Conservation (phyloP, 2,329 filamentous ascomycete species). For the Cryphonectria nitschkei region DNA sequence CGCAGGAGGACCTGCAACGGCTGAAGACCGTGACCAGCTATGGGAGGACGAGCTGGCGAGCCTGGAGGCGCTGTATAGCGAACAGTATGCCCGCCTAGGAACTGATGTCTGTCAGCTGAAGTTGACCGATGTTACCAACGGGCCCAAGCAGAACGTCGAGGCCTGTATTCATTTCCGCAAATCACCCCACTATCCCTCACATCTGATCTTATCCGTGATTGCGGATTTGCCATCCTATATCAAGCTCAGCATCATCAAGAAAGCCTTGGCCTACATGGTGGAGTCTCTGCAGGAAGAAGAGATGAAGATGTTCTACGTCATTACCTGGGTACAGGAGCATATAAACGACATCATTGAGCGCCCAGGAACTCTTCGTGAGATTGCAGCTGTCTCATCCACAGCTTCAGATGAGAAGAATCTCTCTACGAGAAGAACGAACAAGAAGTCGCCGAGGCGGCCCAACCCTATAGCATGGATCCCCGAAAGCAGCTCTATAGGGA, state of each 20-base stretch:
- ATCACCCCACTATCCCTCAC: conserved; percentile 73
- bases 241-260: conserved; percentile 82
- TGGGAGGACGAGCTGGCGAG: conserved; percentile 89
- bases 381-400: conserved; percentile 76
- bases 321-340: conserved; percentile 90
- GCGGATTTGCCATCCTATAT: conserved; percentile 86
- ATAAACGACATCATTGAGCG: conserved; percentile 81
- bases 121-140: conserved; percentile 60
- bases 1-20: conserved; percentile 34
- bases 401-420: conserved; percentile 56
- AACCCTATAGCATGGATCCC: conserved; percentile 67
- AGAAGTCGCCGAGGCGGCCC: conserved; percentile 50
- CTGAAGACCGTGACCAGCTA: conserved; percentile 54
- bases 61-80: conserved; percentile 83
- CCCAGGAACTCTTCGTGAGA: conserved; percentile 82
- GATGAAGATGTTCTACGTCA: conserved; percentile 84
- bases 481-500: conserved; percentile 62
- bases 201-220: conserved; percentile 70
- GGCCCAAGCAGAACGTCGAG: conserved; percentile 53
- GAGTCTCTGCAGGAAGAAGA: conserved; percentile 77
- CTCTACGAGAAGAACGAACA: conserved; percentile 35
- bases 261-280: conserved; percentile 72
- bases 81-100: conserved; percentile 66
- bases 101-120: conserved; percentile 70
- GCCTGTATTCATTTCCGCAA: conserved; percentile 69